Evolutionary conservation across 208 protist species (phyloP).

Genomic region (Leishmania gerbilli): DNA sequence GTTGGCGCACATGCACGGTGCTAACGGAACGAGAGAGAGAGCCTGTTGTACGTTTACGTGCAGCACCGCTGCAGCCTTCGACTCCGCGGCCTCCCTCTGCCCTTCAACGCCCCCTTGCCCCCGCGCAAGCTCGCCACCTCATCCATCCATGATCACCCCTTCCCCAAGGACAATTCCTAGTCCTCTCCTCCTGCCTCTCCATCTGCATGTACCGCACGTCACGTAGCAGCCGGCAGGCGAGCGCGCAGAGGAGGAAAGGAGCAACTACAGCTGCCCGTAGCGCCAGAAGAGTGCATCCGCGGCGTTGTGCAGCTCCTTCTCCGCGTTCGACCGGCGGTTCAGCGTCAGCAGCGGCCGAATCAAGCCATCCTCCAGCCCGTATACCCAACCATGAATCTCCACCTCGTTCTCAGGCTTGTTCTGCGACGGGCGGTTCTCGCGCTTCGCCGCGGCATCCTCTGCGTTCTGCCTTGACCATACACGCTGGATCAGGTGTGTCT

Average conservation of each 20-base stretch:
- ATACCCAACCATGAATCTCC: constrained; percentile 81
- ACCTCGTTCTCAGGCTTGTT: constrained; percentile 45
- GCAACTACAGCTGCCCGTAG: constrained; percentile 44
- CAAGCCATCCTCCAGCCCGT: constrained; percentile 64
- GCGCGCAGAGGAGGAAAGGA: not conserved
- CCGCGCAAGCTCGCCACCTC: not conserved
- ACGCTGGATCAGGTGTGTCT: constrained; percentile 63
- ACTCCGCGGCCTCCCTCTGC: not conserved
- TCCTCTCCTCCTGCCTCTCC: not conserved
- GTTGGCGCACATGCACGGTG: too few relatives aligned
- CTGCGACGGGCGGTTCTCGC: constrained; percentile 26
- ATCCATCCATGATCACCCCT: not conserved
- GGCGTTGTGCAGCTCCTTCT: constrained; percentile 48
- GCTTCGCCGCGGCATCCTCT: constrained; percentile 42
- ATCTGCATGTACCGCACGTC: not conserved
- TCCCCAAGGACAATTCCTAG: not conserved
- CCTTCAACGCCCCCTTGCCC: not conserved
- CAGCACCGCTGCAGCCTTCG: not conserved
- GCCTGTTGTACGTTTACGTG: not conserved
- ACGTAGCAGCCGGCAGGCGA: not conserved
- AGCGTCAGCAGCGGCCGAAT: constrained; percentile 67
- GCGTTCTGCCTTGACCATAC: constrained; percentile 56
- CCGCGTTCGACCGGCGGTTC: constrained; percentile 48
- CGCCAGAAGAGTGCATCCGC: constrained; percentile 68
- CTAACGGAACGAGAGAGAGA: not conserved